phyloP scores from a whole-genome alignment of 768 basidiomycete genomes.

The Leccinum boreale region DNA sequence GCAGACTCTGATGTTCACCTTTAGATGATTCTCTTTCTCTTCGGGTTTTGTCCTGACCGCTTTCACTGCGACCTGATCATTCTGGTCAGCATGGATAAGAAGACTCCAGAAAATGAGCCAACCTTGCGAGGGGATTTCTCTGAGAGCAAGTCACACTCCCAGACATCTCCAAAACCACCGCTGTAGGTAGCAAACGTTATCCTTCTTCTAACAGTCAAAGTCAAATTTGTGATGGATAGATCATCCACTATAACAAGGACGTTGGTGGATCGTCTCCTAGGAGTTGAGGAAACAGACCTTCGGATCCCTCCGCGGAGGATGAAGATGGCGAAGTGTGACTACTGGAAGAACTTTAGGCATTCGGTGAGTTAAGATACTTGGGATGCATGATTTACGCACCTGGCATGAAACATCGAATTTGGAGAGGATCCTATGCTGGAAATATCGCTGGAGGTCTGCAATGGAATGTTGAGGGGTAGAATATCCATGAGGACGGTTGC shows the following conservation, averaged over 20 bases:
- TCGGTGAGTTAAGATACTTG: background rate
- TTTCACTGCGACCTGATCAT: constrained; percentile 22
- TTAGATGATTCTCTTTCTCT: constrained; percentile 2
- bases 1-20: constrained; percentile 6
- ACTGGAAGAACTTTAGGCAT: constrained; percentile 7
- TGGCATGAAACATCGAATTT: constrained; percentile 1
- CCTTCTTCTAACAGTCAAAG: constrained; percentile 4
- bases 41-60: constrained; percentile 2
- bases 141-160: constrained; percentile 21
- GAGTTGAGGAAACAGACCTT: constrained; percentile 5
- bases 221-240: constrained; percentile 4
- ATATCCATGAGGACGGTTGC: background rate
- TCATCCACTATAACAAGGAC: constrained; percentile 5
- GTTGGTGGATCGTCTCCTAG: background rate
- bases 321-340: constrained; percentile 14
- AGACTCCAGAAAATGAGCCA: background rate
- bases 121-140: constrained; percentile 6
- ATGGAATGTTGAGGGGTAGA: background rate
- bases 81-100: background rate
- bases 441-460: too few species aligned
- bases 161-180: constrained; percentile 23
- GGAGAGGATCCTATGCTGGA: too few species aligned
- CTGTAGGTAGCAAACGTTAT: background rate
- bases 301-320: constrained; percentile 1
- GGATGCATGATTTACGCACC: constrained; percentile 5